Percentiles rank a stretch among this genome's conserved stretches.
Conservation (phyloP, 345 rosid genomes). For the Clausena lansium region DNA sequence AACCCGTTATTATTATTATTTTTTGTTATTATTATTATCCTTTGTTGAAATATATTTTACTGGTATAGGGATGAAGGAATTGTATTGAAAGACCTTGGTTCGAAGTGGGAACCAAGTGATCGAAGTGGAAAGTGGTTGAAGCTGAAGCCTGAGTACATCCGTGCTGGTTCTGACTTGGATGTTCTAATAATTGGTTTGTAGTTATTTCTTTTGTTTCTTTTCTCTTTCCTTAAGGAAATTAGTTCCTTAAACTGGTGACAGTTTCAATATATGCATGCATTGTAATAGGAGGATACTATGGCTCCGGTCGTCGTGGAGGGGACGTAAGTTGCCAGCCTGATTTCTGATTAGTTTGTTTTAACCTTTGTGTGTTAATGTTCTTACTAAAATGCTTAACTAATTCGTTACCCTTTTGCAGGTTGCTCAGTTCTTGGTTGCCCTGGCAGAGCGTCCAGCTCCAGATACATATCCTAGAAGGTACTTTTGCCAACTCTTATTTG, state of each 20-base stretch:
- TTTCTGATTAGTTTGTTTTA: slow-evolving; percentile 3
- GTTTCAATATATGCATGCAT: slow-evolving; percentile 14
- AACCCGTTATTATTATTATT: neutral
- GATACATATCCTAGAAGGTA: slow-evolving; percentile 77
- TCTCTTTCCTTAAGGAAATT: slow-evolving; percentile 12
- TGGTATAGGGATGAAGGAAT: slow-evolving; percentile 82
- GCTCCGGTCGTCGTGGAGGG: slow-evolving; percentile 96
- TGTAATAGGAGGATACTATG: slow-evolving; percentile 85
- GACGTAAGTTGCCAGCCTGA: slow-evolving; percentile 43
- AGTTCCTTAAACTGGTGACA: slow-evolving; percentile 3
- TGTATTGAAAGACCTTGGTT: slow-evolving; percentile 79
- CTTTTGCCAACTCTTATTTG: neutral
- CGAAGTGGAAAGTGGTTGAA: slow-evolving; percentile 98
- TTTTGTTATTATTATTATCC: neutral
- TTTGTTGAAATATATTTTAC: neutral
- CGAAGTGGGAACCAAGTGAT: slow-evolving; percentile 98
- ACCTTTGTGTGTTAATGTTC: neutral
- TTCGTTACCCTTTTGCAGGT: slow-evolving; percentile 40
- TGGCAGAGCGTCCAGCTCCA: slow-evolving; percentile 70
- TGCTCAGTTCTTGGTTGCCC: slow-evolving; percentile 90
- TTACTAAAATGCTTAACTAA: neutral
- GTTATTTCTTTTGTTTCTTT: slow-evolving; percentile 11
- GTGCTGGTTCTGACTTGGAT: slow-evolving; percentile 90
- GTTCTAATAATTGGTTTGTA: slow-evolving; percentile 79
- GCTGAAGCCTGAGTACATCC: slow-evolving; percentile 88